A percentile compares a stretch with the other conserved stretches of the same genome.
These are phyloP conservation scores for Ceratocystis colombiana DNA, from an alignment of 2,329 filamentous ascomycete species.

Conservation along the genomic window DNA sequence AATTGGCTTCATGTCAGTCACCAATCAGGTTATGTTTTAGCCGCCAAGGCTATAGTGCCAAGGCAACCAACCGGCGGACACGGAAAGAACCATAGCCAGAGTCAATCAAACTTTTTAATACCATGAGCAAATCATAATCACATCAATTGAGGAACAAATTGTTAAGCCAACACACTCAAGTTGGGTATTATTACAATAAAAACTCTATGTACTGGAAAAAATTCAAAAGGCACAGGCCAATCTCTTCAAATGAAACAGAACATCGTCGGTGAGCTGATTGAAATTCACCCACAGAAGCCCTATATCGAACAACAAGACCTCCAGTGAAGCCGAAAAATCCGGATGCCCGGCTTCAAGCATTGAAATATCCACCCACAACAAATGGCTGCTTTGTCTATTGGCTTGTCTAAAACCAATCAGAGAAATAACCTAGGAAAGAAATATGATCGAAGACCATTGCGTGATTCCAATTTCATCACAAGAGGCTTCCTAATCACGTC, in stretches of 20 bases:
- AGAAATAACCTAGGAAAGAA: not conserved
- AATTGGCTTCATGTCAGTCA: no score
- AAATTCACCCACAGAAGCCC: not conserved
- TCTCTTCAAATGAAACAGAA: not conserved
- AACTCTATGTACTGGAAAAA: conserved; percentile 25
- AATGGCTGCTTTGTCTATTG: not conserved
- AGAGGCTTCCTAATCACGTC: not conserved
- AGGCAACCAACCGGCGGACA: no score
- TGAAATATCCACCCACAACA: not conserved
- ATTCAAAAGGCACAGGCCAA: conserved; percentile 2
- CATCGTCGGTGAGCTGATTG: not conserved
- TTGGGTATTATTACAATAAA: conserved; percentile 26
- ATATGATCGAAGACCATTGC: not conserved
- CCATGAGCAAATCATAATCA: not conserved
- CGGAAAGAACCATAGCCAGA: not conserved
- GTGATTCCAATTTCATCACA: not conserved
- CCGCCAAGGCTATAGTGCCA: no score
- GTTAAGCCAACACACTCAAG: conserved; percentile 26
- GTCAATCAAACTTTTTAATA: not conserved
- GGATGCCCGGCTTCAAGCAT: not conserved
- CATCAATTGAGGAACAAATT: conserved; percentile 1
- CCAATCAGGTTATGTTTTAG: no score
- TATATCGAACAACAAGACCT: not conserved
- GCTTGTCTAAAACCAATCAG: not conserved
- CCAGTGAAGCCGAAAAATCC: not conserved